Percentiles rank a stretch among this genome's conserved stretches.
Conservation (phyloP, 202 grass and related monocot genomes). For the Thinopyrum obtusiflorum region DNA sequence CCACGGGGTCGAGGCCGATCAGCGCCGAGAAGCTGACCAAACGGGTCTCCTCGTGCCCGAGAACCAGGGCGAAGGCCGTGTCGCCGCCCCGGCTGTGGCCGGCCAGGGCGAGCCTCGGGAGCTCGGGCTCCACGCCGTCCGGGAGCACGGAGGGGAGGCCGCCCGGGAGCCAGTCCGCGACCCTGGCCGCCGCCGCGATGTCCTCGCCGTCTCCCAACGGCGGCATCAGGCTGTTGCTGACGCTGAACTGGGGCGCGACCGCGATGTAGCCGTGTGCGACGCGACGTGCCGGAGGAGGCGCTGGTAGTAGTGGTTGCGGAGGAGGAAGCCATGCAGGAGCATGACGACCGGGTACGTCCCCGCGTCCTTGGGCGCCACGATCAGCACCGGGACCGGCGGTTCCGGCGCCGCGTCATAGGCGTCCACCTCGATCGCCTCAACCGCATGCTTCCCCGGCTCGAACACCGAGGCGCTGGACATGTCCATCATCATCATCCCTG, state of each 20-base stretch:
- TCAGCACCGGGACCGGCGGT: too few species aligned
- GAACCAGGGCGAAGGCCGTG: constrained; percentile 46
- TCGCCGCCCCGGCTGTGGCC: constrained; percentile 66
- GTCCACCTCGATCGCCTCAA: constrained; percentile 22
- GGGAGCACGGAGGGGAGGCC: constrained; percentile 40
- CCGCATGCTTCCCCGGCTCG: constrained; percentile 19
- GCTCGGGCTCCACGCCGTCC: constrained; percentile 26
- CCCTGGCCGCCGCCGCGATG: constrained; percentile 34
- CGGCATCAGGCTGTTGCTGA: too few species aligned
- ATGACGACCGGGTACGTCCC: constrained; percentile 46
- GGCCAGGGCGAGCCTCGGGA: constrained; percentile 37
- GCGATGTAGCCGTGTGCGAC: constrained; percentile 61
- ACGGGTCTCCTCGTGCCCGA: constrained; percentile 41
- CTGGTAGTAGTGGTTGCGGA: constrained; percentile 41
- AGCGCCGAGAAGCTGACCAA: constrained; percentile 41
- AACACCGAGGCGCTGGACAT: not conserved
- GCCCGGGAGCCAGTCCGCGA: constrained; percentile 39
- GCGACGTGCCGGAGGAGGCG: constrained; percentile 43
- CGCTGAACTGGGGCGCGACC: constrained; percentile 51
- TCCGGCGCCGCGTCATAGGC: not conserved
- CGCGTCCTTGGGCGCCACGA: constrained; percentile 42
- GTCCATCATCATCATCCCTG: too few species aligned
- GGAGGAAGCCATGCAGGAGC: constrained; percentile 58
- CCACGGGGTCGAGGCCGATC: constrained; percentile 61
- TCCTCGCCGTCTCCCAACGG: constrained; percentile 3